These are phyloP conservation scores for Apiospora sp. DNA, from an alignment of 2,329 filamentous ascomycete genomes.

Conservation along the genomic window DNA sequence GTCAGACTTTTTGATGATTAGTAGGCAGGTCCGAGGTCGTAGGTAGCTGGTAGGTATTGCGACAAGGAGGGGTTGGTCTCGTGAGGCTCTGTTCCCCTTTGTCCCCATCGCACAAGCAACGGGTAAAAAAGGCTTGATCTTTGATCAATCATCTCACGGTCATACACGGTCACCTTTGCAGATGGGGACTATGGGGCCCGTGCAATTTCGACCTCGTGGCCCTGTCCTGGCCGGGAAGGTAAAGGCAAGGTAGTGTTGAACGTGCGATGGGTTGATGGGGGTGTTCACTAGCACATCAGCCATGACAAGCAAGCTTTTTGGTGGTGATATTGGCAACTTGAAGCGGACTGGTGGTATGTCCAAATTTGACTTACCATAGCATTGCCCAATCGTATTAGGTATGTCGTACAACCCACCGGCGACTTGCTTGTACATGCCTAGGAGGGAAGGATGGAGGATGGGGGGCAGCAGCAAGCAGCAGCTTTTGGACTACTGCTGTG, in stretches of 20 bases:
- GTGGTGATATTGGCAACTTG: conserved; percentile 12
- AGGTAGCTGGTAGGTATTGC: background rate
- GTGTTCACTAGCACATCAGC: background rate
- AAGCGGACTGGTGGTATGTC: conserved; percentile 7
- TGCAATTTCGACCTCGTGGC: conserved; percentile 1
- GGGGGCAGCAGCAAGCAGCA: background rate
- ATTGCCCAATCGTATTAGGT: conserved; percentile 10
- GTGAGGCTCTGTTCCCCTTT: conserved; percentile 11
- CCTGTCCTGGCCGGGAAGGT: conserved; percentile 11
- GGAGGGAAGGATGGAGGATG: background rate
- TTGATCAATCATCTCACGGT: background rate
- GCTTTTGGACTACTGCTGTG: background rate
- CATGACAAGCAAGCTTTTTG: conserved; percentile 20
- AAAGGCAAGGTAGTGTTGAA: no score
- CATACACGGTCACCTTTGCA: background rate
- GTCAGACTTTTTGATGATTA: background rate
- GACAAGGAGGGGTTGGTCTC: conserved; percentile 9
- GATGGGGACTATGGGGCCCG: background rate
- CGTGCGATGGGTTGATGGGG: background rate
- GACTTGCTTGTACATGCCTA: background rate
- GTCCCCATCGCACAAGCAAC: background rate
- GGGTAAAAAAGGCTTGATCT: conserved; percentile 5
- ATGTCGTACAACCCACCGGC: conserved; percentile 5
- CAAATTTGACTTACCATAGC: conserved; percentile 1
- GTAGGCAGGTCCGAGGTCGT: background rate